phyloP scores from a whole-genome alignment of 805 yeast genomes.

The Nakazawaea pomicola region DNA sequence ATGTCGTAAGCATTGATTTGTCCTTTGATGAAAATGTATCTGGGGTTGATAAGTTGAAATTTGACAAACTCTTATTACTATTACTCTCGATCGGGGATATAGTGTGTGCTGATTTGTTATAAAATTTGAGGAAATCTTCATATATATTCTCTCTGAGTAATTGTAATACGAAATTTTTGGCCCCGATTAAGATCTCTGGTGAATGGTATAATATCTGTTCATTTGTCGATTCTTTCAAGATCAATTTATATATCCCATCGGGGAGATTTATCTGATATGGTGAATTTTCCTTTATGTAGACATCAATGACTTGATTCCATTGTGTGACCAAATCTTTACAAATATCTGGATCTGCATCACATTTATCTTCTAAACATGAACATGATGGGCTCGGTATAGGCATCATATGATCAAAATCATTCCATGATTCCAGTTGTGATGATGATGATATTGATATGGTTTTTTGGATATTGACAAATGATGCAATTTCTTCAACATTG shows the following conservation, averaged over 20 bases:
- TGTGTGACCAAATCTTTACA: conserved; percentile 4
- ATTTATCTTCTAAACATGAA: conserved; percentile 3
- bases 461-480: conserved; percentile 11
- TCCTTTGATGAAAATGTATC: too few relatives aligned
- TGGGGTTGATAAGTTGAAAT: too few relatives aligned
- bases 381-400: not conserved
- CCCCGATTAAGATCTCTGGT: conserved; percentile 24
- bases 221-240: conserved; percentile 22
- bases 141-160: conserved; percentile 28
- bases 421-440: not conserved
- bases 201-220: conserved; percentile 26
- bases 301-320: conserved; percentile 26
- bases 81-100: too few relatives aligned
- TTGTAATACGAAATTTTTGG: conserved; percentile 27
- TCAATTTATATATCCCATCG: conserved; percentile 26
- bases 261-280: conserved; percentile 47
- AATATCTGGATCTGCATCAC: conserved; percentile 4
- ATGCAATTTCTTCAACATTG: conserved; percentile 5
- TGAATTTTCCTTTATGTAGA: conserved; percentile 37
- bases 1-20: too few relatives aligned
- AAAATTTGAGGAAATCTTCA: conserved; percentile 19
- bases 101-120: not conserved
- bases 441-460: not conserved
- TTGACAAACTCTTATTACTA: too few relatives aligned
- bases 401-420: conserved; percentile 6